A percentile compares a stretch with the other conserved stretches of the same genome.
Evolutionary conservation across 2,329 filamentous ascomycete species (phyloP).

Genomic region (Fusarium sp.): DNA sequence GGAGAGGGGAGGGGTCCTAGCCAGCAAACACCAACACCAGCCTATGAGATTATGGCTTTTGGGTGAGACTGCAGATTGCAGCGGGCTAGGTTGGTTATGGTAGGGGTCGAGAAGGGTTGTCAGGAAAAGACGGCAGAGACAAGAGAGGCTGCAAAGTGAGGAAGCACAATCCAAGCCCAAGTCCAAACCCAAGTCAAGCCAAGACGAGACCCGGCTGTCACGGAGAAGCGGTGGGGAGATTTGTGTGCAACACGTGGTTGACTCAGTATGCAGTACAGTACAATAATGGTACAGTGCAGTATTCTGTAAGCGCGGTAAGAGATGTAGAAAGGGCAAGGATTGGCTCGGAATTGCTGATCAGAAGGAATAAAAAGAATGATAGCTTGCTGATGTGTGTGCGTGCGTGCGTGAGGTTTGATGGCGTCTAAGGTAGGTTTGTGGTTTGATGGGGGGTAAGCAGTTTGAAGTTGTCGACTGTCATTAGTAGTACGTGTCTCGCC

Average conservation of each 20-base stretch:
- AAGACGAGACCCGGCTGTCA: conserved; percentile 28
- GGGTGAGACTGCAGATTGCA: conserved; percentile 20
- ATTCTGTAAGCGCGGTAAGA: conserved; percentile 10
- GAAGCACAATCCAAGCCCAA: conserved; percentile 11
- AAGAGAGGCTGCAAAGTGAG: conserved; percentile 8
- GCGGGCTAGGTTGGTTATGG: conserved; percentile 4
- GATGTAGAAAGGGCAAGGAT: conserved; percentile 15
- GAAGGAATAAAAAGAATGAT: conserved; percentile 12
- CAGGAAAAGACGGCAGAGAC: neutral
- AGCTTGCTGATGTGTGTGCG: conserved; percentile 20
- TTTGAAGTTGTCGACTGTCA: conserved; percentile 2
- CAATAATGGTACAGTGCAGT: neutral
- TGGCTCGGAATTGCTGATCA: conserved; percentile 31
- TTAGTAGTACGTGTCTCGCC: conserved; percentile 14
- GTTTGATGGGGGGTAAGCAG: conserved; percentile 17
- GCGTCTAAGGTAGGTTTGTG: neutral
- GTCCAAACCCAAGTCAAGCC: conserved; percentile 7
- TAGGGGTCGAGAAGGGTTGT: conserved; percentile 9
- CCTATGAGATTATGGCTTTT: conserved; percentile 12
- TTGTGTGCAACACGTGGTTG: conserved; percentile 39
- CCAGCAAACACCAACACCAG: neutral
- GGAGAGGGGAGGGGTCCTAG: conserved; percentile 17
- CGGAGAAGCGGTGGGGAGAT: conserved; percentile 32
- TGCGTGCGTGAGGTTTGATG: neutral
- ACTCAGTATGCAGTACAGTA: conserved; percentile 26